phyloP scores from a whole-genome alignment of 768 basidiomycete species.

The Tricholoma flavovirens region DNA sequence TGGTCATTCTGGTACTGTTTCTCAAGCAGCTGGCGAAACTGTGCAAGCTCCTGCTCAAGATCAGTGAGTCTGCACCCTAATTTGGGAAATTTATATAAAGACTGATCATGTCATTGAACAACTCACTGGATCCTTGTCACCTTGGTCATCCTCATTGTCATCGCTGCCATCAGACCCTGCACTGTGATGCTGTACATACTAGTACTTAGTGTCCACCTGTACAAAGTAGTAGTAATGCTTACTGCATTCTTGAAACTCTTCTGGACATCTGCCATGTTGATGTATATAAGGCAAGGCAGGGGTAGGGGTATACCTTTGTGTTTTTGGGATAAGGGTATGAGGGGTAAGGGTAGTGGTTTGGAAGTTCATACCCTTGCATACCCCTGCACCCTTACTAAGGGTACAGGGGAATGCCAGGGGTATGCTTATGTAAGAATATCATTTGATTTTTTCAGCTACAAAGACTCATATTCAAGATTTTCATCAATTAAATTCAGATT shows the following conservation, averaged over 20 bases:
- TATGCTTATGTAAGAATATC: too few relatives aligned
- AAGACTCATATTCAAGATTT: too few relatives aligned
- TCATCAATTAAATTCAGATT: too few relatives aligned
- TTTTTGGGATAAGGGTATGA: too few relatives aligned
- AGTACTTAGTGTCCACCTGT: not conserved
- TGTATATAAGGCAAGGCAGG: too few relatives aligned
- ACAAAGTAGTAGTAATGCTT: not conserved
- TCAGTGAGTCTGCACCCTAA: not conserved
- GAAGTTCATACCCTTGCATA: too few relatives aligned
- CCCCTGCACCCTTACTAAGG: too few relatives aligned
- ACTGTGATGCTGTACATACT: not conserved
- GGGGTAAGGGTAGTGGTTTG: too few relatives aligned
- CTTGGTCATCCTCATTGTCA: not conserved
- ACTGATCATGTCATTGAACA: not conserved
- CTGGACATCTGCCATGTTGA: conserved; percentile 12
- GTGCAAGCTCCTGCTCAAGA: not conserved
- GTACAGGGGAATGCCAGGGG: too few relatives aligned
- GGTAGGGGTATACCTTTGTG: too few relatives aligned
- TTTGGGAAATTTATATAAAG: not conserved
- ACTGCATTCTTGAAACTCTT: not conserved
- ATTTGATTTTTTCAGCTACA: too few relatives aligned
- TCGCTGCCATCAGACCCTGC: not conserved
- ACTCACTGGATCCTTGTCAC: not conserved
- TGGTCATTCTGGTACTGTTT: not conserved
- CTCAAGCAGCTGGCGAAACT: too few relatives aligned